Evolutionary conservation across 805 yeast species (phyloP), one percentile per base, ranked within the genome.

Genomic region (Teunomyces pallodes): DNA sequence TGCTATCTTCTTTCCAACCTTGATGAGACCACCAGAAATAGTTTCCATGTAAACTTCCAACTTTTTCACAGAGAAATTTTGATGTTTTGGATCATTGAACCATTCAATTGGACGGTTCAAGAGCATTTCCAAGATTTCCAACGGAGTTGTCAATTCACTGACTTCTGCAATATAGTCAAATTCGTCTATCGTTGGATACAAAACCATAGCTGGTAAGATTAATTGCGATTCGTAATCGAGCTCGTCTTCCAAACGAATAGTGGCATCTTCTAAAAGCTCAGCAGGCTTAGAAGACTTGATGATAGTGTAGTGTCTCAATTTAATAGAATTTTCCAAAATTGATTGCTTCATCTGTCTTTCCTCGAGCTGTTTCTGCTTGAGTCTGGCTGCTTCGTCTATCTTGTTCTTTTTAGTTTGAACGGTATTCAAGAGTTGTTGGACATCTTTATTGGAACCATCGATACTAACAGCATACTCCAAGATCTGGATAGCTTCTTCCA

Each of bases 11-110:
- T 85, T 87, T 26, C 96, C 96, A 4, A 86, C 81, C 65, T 89
- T 90, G 40, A 90, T 84, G 51, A 92, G 74, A 0, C 97, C 97
- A 44, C 97, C 97, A 2, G 82, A 59, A 29, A 69, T 75, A 0
- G 97, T 89, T 64, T 89, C 97, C 83, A 88, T 83, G 65, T 76
- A 92, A 5, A 86, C 85, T 45, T 87, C 84, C 24, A 90, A 67
- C 46, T 78, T 79, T 53, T 78, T 81, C 3, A 78, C 65, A 0
- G 74, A 69, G 62, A 90, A 89, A 50, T 83, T 79, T 36, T 61
- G 54, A 55, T 86, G 90, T 53, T 77, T 80, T 5, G 84, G 83
- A 38, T 77, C 80, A 39, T 75, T 77, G 59, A 84, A 85, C 84
- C 87, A 89, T 36, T 79, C 79, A 6, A 77, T 77, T 3, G 91